Percentiles rank a stretch among this genome's conserved stretches.
These are phyloP conservation scores for Zygoascus meyerae DNA, from an alignment of 1,139 yeast genomes.

Conservation along the genomic window DNA sequence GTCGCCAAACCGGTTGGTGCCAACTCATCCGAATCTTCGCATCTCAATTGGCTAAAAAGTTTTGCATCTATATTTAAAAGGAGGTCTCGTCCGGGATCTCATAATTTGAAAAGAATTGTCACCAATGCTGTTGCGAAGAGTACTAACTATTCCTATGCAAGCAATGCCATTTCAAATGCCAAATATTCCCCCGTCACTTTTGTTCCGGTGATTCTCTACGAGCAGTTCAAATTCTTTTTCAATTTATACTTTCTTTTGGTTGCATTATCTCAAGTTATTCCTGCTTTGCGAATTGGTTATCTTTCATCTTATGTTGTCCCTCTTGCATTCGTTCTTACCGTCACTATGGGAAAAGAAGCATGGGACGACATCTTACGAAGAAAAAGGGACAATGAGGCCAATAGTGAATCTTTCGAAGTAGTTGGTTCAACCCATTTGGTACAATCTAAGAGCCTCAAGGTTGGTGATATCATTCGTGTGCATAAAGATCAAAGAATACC, in stretches of 20 bases:
- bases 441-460: conserved; percentile 62
- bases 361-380: conserved; percentile 89
- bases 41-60: too few relatives aligned
- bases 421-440: conserved; percentile 42
- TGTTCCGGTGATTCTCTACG: conserved; percentile 81
- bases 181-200: conserved; percentile 87
- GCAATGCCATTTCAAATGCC: conserved; percentile 89
- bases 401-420: conserved; percentile 74
- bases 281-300: conserved; percentile 87
- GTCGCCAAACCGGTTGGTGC: too few relatives aligned
- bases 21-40: too few relatives aligned
- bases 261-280: conserved; percentile 91
- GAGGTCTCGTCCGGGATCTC: too few relatives aligned
- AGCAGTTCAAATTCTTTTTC: conserved; percentile 95
- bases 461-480: conserved; percentile 80
- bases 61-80: too few relatives aligned
- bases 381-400: conserved; percentile 83
- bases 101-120: conserved; percentile 15
- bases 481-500: conserved; percentile 86
- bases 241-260: conserved; percentile 87
- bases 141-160: conserved; percentile 42
- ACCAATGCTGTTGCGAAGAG: conserved; percentile 13
- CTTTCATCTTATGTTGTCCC: conserved; percentile 91
- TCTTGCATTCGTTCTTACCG: conserved; percentile 80
- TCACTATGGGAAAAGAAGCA: conserved; percentile 95